Evolutionary conservation across 75 land plant genomes (phyloP).

Genomic region (Gnetum montanum): DNA sequence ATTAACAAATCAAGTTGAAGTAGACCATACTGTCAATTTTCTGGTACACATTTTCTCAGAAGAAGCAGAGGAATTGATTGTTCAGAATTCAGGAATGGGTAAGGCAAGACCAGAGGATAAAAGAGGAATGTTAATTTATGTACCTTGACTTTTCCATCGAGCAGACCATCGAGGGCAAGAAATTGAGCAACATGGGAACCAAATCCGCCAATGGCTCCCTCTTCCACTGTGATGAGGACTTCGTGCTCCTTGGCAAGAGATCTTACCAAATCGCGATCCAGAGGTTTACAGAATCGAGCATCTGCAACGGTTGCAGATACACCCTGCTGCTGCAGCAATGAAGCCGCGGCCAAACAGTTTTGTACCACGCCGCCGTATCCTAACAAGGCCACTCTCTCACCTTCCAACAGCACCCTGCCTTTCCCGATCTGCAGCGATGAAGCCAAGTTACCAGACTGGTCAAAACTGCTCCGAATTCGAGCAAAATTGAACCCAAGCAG

Average conservation of each 20-base stretch:
- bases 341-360: conserved; percentile 69
- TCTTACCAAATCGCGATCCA: conserved; percentile 70
- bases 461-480: no score
- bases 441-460: not conserved
- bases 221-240: conserved; percentile 83
- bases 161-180: conserved; percentile 87
- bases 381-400: conserved; percentile 76
- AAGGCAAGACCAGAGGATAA: no score
- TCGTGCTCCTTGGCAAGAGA: conserved; percentile 76
- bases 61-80: no score
- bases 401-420: conserved; percentile 69
- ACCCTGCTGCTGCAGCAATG: conserved; percentile 44
- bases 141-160: conserved; percentile 86
- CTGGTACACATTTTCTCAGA: not conserved
- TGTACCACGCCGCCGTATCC: conserved; percentile 92
- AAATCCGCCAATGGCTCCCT: conserved; percentile 90
- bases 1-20: not conserved
- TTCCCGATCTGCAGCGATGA: conserved; percentile 81
- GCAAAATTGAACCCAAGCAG: no score
- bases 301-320: conserved; percentile 71
- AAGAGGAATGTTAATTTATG: no score
- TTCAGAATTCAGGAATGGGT: no score
- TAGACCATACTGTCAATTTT: not conserved
- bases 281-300: conserved; percentile 91
- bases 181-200: conserved; percentile 96